Percentiles rank a stretch among this genome's conserved stretches.
These are phyloP conservation scores for Parasarocladium wereldwijsianum DNA, from an alignment of 2,329 filamentous ascomycete genomes.

Conservation along the genomic window DNA sequence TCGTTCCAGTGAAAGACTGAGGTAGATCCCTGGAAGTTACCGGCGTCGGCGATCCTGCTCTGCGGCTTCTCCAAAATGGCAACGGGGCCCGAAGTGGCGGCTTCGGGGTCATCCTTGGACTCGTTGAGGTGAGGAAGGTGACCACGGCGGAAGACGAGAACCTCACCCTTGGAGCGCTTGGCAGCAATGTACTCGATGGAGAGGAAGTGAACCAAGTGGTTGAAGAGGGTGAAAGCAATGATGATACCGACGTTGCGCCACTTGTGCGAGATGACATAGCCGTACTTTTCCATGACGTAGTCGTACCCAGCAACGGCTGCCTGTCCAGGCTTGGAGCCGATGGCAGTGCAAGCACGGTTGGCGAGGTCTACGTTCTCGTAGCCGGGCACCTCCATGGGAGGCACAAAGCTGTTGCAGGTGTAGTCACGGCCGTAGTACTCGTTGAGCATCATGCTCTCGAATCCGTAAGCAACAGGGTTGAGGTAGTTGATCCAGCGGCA, in stretches of 20 bases:
- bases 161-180: conserved; percentile 5
- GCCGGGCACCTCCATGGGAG: conserved; percentile 12
- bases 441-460: conserved; percentile 50
- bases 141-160: conserved; percentile 38
- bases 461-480: conserved; percentile 48
- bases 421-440: conserved; percentile 34
- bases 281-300: conserved; percentile 31
- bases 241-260: conserved; percentile 46
- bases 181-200: conserved; percentile 5
- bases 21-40: conserved; percentile 13
- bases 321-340: conserved; percentile 31
- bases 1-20: conserved; percentile 66
- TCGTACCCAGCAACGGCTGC: conserved; percentile 27
- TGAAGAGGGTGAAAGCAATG: conserved; percentile 29
- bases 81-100: conserved; percentile 9
- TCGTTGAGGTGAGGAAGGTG: conserved; percentile 9
- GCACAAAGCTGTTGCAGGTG: conserved; percentile 13
- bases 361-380: conserved; percentile 6
- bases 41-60: conserved; percentile 3
- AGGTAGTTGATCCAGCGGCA: conserved; percentile 52
- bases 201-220: conserved; percentile 15
- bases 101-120: conserved; percentile 10
- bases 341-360: conserved; percentile 29
- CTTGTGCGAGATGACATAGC: conserved; percentile 30
- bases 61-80: conserved; percentile 9